phyloP scores from a whole-genome alignment of 495 filamentous ascomycete species.

The Sphaerosporella brunnea region DNA sequence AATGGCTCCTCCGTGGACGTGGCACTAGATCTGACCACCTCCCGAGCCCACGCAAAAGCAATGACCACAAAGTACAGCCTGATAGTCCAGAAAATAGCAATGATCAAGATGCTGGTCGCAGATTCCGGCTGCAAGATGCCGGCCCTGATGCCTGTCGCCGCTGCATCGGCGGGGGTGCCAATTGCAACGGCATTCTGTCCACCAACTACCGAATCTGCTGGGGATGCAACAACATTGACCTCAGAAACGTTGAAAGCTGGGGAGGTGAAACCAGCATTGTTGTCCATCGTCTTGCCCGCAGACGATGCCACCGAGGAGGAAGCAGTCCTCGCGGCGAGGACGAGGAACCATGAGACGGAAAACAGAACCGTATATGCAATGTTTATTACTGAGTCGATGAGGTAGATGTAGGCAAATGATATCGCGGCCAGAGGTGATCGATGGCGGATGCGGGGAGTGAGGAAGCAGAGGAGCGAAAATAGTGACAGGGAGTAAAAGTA shows the following conservation, averaged over 20 bases:
- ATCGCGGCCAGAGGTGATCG: conserved; percentile 51
- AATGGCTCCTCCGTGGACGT: conserved; percentile 45
- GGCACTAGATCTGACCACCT: conserved; percentile 53
- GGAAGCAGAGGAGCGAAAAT: conserved; percentile 40
- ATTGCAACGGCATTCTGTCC: conserved; percentile 37
- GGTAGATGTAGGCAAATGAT: conserved; percentile 55
- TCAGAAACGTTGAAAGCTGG: conserved; percentile 43
- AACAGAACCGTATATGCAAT: conserved; percentile 61
- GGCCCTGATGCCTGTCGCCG: conserved; percentile 6
- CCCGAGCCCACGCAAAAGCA: conserved; percentile 60
- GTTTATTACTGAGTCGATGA: conserved; percentile 64
- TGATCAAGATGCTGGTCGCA: conserved; percentile 55
- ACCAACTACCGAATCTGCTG: conserved; percentile 28
- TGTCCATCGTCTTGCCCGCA: conserved; percentile 36
- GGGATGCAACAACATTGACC: conserved; percentile 34
- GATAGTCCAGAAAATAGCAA: conserved; percentile 50
- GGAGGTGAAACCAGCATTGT: conserved; percentile 50
- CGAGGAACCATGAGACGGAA: conserved; percentile 65
- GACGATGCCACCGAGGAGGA: conserved; percentile 26
- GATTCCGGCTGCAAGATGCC: conserved; percentile 42
- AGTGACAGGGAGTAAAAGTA: conserved; percentile 68
- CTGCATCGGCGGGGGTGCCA: conserved; percentile 25
- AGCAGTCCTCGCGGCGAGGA: conserved; percentile 35
- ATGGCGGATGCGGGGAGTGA: conserved; percentile 53
- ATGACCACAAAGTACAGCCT: conserved; percentile 63